Conservation (phyloP, 2,329 filamentous ascomycete genomes). For the Beauveria sp. region DNA sequence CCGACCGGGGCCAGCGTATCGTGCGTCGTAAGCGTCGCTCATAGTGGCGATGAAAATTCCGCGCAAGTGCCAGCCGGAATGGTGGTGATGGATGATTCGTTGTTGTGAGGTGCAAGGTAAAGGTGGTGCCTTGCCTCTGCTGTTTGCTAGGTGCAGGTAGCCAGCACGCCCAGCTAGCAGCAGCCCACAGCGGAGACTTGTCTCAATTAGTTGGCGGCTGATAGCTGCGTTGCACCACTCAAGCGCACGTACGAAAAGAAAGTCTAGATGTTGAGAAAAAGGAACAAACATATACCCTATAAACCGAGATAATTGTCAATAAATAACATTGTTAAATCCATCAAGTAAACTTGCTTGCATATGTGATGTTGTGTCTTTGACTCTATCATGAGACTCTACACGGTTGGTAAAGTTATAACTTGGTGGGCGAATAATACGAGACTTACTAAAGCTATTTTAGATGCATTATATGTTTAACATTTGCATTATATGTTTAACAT, state of each 20-base stretch:
- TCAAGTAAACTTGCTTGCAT: no score
- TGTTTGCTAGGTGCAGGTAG: background rate
- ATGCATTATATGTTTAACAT: background rate
- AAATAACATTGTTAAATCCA: no score
- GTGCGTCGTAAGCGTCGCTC: conserved; percentile 34
- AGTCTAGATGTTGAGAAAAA: background rate
- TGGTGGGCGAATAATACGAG: no score
- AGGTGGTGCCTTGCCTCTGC: background rate
- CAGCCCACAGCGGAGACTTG: background rate
- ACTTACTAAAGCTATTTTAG: background rate
- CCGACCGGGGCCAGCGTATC: conserved; percentile 23
- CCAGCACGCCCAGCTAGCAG: no score
- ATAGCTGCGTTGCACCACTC: background rate
- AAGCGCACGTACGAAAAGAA: background rate
- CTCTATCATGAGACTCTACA: no score
- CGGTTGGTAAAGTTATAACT: no score
- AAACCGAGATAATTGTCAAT: no score
- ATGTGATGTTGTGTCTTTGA: no score
- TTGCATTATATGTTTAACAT: background rate
- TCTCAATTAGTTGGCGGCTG: background rate
- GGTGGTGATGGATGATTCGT: background rate
- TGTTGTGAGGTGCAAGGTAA: background rate
- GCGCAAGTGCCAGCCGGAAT: background rate
- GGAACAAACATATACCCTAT: no score
- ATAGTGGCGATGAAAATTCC: conserved; percentile 26